Conservation (phyloP, 805 yeast genomes). For the Phaffomyces thermotolerans region DNA sequence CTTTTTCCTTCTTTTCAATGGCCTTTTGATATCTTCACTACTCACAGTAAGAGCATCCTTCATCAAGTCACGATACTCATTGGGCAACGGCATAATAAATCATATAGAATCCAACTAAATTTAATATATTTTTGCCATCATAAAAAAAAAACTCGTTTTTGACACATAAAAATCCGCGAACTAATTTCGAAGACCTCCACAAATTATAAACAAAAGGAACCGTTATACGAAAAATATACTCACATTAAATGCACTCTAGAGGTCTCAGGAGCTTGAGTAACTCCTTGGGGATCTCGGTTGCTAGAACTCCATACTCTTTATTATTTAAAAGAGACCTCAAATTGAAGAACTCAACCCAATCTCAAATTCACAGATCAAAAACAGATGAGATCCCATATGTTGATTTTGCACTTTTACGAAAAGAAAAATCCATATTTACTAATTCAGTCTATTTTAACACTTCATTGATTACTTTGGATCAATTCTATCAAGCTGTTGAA, state of each 20-base stretch:
- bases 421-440: conserved; percentile 1
- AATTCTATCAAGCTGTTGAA: not conserved
- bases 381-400: conserved; percentile 4
- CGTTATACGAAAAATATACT: too few relatives aligned
- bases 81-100: conserved; percentile 10
- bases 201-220: too few relatives aligned
- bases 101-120: not conserved
- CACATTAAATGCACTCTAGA: too few relatives aligned
- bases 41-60: conserved; percentile 12
- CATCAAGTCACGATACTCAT: conserved; percentile 18
- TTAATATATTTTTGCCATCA: not conserved
- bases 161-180: not conserved
- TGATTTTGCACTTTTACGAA: conserved; percentile 2
- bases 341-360: too few relatives aligned
- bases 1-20: conserved; percentile 19
- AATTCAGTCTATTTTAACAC: not conserved
- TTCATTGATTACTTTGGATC: not conserved
- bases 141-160: not conserved
- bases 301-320: too few relatives aligned
- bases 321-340: too few relatives aligned
- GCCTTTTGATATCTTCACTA: conserved; percentile 5
- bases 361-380: not conserved
- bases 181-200: too few relatives aligned
- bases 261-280: not conserved
- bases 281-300: too few relatives aligned